These are phyloP conservation scores for Suhomyces sp. DNA, from an alignment of 805 yeast species.

Conservation along the genomic window DNA sequence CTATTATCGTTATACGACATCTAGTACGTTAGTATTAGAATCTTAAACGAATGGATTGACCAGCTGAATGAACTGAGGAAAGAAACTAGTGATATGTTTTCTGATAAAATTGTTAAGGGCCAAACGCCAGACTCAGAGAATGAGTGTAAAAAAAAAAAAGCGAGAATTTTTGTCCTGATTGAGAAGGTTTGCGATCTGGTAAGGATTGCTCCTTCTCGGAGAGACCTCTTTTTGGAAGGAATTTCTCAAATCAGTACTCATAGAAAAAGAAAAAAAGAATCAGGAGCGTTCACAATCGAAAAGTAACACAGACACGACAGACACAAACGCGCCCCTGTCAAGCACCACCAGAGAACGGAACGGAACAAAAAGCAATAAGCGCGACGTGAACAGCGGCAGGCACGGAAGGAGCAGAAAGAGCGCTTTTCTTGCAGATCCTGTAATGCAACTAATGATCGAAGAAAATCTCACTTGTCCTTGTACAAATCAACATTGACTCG, in stretches of 20 bases:
- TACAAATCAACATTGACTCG: background rate
- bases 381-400: background rate
- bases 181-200: constrained; percentile 4
- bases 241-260: background rate
- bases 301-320: constrained; percentile 3
- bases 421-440: background rate
- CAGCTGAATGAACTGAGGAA: constrained; percentile 3
- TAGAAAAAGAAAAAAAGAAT: background rate
- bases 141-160: background rate
- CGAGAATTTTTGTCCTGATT: constrained; percentile 6
- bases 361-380: background rate
- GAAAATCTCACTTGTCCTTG: background rate
- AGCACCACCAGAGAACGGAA: background rate
- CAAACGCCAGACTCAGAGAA: background rate
- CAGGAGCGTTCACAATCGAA: background rate
- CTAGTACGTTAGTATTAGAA: constrained; percentile 25
- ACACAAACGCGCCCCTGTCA: constrained; percentile 4
- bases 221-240: constrained; percentile 1
- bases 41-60: constrained; percentile 6
- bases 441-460: background rate
- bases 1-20: constrained; percentile 62
- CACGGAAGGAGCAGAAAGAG: background rate
- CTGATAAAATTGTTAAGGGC: constrained; percentile 1
- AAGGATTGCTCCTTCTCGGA: constrained; percentile 3
- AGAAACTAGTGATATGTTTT: background rate